Evolutionary conservation across 2,329 filamentous ascomycete species (phyloP).

Genomic region (Penicillium digitatum): DNA sequence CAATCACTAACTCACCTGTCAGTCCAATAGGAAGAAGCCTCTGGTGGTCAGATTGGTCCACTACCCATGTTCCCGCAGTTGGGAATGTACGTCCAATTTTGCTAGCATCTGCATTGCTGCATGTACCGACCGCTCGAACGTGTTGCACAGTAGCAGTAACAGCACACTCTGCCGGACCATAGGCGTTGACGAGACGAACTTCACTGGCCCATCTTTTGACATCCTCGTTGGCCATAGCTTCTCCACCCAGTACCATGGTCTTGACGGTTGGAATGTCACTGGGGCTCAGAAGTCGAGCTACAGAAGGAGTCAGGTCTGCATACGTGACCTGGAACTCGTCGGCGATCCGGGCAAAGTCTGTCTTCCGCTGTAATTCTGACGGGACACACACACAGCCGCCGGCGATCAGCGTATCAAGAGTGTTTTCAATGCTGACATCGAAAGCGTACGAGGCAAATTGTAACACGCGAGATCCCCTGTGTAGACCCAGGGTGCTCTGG

Average conservation of each 20-base stretch:
- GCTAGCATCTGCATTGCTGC: not conserved
- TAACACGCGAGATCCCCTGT: not conserved
- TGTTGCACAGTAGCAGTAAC: not conserved
- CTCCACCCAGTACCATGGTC: not conserved
- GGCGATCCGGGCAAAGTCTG: not conserved
- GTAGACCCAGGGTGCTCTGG: conserved; percentile 9
- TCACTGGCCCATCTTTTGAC: not conserved
- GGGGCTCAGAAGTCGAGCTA: not conserved
- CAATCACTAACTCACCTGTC: not conserved
- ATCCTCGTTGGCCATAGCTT: not conserved
- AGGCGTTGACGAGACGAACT: not conserved
- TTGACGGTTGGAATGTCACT: not conserved
- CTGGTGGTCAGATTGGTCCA: not conserved
- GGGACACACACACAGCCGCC: not conserved
- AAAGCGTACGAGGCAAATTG: not conserved
- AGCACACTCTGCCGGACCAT: not conserved
- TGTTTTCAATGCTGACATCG: not conserved
- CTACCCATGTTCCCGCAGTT: not conserved
- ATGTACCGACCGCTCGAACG: too few species aligned
- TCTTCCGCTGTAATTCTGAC: not conserved
- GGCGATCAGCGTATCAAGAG: not conserved
- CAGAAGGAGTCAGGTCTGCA: not conserved
- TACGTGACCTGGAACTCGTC: not conserved
- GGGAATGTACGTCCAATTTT: not conserved
- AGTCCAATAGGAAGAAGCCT: not conserved